These are phyloP conservation scores for Cronartium quercuum DNA, from an alignment of 1,284 basidiomycete genomes.

Conservation along the genomic window DNA sequence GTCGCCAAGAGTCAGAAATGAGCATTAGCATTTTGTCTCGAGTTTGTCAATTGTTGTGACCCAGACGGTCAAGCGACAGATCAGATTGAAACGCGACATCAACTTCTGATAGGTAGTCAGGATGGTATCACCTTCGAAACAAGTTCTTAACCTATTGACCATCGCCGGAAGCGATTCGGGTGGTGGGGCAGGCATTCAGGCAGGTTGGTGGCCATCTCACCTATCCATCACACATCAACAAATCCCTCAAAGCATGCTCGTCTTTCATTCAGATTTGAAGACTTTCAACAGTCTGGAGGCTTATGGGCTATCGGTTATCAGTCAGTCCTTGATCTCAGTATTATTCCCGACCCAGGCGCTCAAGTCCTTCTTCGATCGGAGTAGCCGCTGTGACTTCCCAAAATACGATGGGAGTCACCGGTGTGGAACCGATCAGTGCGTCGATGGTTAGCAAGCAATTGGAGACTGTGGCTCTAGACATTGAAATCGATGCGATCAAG, in stretches of 20 bases:
- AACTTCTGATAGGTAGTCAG: neutral
- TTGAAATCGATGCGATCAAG: conserved; percentile 70
- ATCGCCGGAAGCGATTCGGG: conserved; percentile 81
- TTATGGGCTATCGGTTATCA: conserved; percentile 80
- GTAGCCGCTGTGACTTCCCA: conserved; percentile 75
- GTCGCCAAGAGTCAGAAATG: no score
- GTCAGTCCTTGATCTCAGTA: neutral
- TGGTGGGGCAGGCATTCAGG: conserved; percentile 86
- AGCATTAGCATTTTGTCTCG: no score
- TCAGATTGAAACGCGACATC: no score
- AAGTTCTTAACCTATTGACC: conserved; percentile 56
- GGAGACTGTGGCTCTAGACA: conserved; percentile 66
- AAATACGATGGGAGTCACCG: conserved; percentile 79
- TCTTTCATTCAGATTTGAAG: conserved; percentile 60
- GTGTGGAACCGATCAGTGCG: conserved; percentile 49
- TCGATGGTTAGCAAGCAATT: conserved; percentile 56
- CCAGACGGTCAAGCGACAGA: no score
- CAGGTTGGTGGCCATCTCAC: conserved; percentile 48
- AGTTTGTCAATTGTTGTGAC: no score
- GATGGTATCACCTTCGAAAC: neutral
- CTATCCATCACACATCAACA: conserved; percentile 51
- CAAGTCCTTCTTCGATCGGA: neutral
- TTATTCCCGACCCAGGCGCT: neutral
- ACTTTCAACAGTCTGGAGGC: conserved; percentile 64
- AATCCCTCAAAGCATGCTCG: conserved; percentile 45